phyloP scores from a whole-genome alignment of 495 filamentous ascomycete genomes.

The Neurospora sp. region DNA sequence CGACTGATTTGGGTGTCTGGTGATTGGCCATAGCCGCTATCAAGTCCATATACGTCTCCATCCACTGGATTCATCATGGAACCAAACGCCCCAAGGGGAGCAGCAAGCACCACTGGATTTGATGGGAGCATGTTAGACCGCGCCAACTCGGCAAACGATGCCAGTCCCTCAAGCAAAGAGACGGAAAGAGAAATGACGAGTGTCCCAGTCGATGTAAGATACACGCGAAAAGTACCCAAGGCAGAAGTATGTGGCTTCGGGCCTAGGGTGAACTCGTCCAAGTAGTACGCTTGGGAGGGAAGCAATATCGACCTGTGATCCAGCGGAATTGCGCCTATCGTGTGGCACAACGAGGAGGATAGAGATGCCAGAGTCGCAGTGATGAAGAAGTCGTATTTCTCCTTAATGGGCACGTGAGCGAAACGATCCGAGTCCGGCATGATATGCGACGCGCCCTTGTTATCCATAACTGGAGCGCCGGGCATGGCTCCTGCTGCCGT shows the following conservation, averaged over 20 bases:
- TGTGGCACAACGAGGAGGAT: conserved; percentile 32
- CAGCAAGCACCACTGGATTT: conserved; percentile 30
- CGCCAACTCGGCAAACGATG: conserved; percentile 28
- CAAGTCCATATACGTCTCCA: conserved; percentile 12
- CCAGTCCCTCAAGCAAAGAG: conserved; percentile 27
- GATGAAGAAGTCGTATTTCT: conserved; percentile 36
- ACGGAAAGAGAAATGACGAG: conserved; percentile 34
- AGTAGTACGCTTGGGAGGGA: conserved; percentile 12
- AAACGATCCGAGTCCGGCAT: conserved; percentile 17
- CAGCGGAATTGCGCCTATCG: conserved; percentile 30
- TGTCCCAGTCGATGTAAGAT: conserved; percentile 38
- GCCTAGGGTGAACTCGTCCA: conserved; percentile 14
- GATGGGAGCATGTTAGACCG: conserved; percentile 23
- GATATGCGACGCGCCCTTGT: conserved; percentile 14
- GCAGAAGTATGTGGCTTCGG: conserved; percentile 17
- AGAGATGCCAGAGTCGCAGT: conserved; percentile 32
- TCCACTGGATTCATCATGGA: conserved; percentile 24
- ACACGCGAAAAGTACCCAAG: conserved; percentile 36
- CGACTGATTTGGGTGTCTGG: conserved; percentile 36
- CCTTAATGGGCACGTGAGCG: conserved; percentile 17
- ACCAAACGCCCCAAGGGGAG: conserved; percentile 38
- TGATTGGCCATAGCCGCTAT: conserved; percentile 29
- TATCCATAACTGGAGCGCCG: conserved; percentile 13
- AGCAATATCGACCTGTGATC: conserved; percentile 34
- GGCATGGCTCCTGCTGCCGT: not conserved